A percentile compares a stretch with the other conserved stretches of the same genome.
phyloP scores from a whole-genome alignment of 257 asterid genomes.

The Fraxinus anomala region DNA sequence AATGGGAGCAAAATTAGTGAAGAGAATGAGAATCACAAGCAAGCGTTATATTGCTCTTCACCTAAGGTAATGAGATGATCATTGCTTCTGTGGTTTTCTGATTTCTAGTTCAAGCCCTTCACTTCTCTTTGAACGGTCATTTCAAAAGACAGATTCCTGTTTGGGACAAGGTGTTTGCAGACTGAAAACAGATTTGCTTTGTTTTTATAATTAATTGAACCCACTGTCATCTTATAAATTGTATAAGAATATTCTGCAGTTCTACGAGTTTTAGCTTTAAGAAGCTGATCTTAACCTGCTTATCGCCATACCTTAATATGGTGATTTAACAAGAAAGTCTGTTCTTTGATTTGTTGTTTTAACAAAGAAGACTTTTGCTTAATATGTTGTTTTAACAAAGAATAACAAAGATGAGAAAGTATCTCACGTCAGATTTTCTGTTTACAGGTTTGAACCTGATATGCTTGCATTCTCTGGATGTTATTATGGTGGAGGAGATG shows the following conservation, averaged over 20 bases:
- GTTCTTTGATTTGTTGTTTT: neutral
- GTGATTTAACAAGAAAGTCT: neutral
- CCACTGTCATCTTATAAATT: neutral
- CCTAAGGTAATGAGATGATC: slow-evolving; percentile 55
- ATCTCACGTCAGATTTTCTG: slow-evolving; percentile 18
- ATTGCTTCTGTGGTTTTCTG: slow-evolving; percentile 9
- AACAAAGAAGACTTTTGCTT: neutral
- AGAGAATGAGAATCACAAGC: slow-evolving; percentile 76
- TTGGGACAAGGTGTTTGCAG: neutral
- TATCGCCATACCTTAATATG: slow-evolving; percentile 2
- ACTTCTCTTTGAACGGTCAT: neutral
- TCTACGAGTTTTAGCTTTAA: slow-evolving; percentile 2
- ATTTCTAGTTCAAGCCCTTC: slow-evolving; percentile 2
- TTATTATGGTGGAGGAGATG: slow-evolving; percentile 95
- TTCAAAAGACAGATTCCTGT: neutral
- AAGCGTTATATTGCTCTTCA: slow-evolving; percentile 91
- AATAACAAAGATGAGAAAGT: slow-evolving; percentile 14
- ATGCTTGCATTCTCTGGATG: slow-evolving; percentile 99
- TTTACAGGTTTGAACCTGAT: slow-evolving; percentile 95
- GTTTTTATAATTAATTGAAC: slow-evolving; percentile 3
- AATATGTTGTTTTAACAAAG: slow-evolving; percentile 4
- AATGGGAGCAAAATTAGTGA: slow-evolving; percentile 82
- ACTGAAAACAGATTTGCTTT: slow-evolving; percentile 9
- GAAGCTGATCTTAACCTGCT: slow-evolving; percentile 18
- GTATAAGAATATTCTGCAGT: neutral